These are phyloP conservation scores for Aspergillus sp. DNA, from an alignment of 2,329 filamentous ascomycete genomes.

Conservation along the genomic window DNA sequence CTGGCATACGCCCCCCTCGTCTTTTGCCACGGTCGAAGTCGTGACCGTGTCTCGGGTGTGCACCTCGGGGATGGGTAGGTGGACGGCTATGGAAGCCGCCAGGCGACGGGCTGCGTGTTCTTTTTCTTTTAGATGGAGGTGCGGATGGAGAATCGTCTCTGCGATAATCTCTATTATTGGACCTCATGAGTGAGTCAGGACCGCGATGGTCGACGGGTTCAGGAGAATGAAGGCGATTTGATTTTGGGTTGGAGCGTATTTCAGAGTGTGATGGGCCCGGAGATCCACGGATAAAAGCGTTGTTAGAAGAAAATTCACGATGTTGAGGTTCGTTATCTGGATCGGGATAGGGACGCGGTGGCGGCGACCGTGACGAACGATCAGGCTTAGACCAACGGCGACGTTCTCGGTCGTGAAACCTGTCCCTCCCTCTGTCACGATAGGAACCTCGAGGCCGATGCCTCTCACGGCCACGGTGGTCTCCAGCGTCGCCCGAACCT, in stretches of 20 bases:
- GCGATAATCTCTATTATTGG: slow-evolving; percentile 25
- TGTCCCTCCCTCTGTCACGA: slow-evolving; percentile 39
- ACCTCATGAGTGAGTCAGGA: slow-evolving; percentile 19
- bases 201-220: slow-evolving; percentile 23
- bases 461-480: slow-evolving; percentile 35
- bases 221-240: slow-evolving; percentile 23
- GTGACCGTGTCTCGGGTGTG: slow-evolving; percentile 30
- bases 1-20: slow-evolving; percentile 35
- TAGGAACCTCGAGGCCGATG: slow-evolving; percentile 45
- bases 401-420: slow-evolving; percentile 41
- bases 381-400: slow-evolving; percentile 38
- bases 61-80: slow-evolving; percentile 21
- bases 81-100: slow-evolving; percentile 28
- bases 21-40: slow-evolving; percentile 38
- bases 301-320: slow-evolving; percentile 30
- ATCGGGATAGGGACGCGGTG: slow-evolving; percentile 32
- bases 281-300: slow-evolving; percentile 27
- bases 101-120: slow-evolving; percentile 44
- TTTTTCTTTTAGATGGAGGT: slow-evolving; percentile 38
- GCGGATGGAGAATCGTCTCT: slow-evolving; percentile 33
- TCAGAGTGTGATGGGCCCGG: slow-evolving; percentile 24
- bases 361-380: slow-evolving; percentile 42
- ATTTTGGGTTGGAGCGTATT: slow-evolving; percentile 22
- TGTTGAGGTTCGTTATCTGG: slow-evolving; percentile 32
- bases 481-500: slow-evolving; percentile 43